Conservation (phyloP, 2,329 filamentous ascomycete genomes). For the Albophoma yamanashiensis region DNA sequence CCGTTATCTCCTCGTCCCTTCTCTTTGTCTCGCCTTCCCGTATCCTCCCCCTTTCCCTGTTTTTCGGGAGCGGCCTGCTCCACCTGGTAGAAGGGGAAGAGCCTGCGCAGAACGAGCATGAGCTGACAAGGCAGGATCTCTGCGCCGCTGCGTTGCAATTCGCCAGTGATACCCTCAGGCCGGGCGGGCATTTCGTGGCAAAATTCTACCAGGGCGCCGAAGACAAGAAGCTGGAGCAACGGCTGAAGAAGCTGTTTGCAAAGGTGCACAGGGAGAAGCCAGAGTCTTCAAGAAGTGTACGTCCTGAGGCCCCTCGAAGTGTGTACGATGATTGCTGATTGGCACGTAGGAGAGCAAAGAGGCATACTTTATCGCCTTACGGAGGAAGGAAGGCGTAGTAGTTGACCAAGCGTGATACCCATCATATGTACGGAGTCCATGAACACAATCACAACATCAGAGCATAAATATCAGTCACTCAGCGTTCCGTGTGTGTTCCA, state of each 20-base stretch:
- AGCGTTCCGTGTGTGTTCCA: background rate
- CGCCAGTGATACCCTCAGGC: constrained; percentile 69
- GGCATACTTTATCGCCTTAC: constrained; percentile 72
- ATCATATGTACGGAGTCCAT: background rate
- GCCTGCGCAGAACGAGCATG: background rate
- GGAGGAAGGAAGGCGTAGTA: constrained; percentile 43
- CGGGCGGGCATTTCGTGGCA: constrained; percentile 85
- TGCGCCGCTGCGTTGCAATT: constrained; percentile 80
- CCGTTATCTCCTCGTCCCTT: background rate
- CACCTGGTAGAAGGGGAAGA: background rate
- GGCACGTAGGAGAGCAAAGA: constrained; percentile 46
- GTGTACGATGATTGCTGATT: background rate
- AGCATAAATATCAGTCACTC: background rate
- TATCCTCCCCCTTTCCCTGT: background rate
- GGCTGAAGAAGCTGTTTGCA: constrained; percentile 65
- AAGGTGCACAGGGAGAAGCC: constrained; percentile 85
- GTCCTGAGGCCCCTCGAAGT: constrained; percentile 16
- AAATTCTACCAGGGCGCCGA: constrained; percentile 94
- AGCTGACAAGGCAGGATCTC: constrained; percentile 55
- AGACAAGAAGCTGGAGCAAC: constrained; percentile 67
- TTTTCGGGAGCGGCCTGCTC: too few species aligned
- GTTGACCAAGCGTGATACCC: constrained; percentile 6
- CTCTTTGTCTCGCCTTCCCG: background rate
- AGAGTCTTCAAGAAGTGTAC: constrained; percentile 75
- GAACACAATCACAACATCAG: background rate